Percentiles rank a stretch among this genome's conserved stretches.
These are phyloP conservation scores for Mimosa pudica DNA, from an alignment of 306 rosid species.

Conservation along the genomic window DNA sequence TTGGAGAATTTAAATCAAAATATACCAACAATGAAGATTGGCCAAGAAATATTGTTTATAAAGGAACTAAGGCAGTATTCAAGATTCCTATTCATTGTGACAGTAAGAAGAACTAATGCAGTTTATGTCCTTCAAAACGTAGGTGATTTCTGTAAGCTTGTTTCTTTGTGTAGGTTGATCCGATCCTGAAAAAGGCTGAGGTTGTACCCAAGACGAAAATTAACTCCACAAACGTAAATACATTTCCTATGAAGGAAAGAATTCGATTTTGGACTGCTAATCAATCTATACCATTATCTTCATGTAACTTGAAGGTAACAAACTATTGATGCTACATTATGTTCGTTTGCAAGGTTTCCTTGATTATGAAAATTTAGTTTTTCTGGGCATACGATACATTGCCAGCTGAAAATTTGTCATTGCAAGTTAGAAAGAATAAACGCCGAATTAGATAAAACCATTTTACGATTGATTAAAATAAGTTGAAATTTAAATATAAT, in stretches of 20 bases:
- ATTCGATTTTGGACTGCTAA: constrained; percentile 67
- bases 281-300: constrained; percentile 76
- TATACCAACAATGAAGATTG: too few relatives aligned
- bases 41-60: too few relatives aligned
- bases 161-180: constrained; percentile 59
- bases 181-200: constrained; percentile 61
- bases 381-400: background rate
- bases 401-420: background rate
- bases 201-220: constrained; percentile 53
- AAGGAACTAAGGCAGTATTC: too few relatives aligned
- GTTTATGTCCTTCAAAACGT: constrained; percentile 2
- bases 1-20: too few relatives aligned
- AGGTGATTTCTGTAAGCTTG: constrained; percentile 12
- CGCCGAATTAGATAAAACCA: background rate
- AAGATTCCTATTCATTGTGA: too few relatives aligned
- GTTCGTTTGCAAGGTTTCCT: background rate
- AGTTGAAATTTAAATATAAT: background rate
- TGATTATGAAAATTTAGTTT: background rate
- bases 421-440: background rate
- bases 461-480: too few relatives aligned
- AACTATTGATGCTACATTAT: constrained; percentile 8
- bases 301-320: constrained; percentile 79
- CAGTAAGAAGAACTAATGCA: too few relatives aligned
- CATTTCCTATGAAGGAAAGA: constrained; percentile 49
- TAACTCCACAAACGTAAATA: constrained; percentile 34